Percentiles rank a stretch among this genome's conserved stretches.
Evolutionary conservation across 2,329 filamentous ascomycete genomes (phyloP).

Genomic region (Fusarium chlamydosporum): DNA sequence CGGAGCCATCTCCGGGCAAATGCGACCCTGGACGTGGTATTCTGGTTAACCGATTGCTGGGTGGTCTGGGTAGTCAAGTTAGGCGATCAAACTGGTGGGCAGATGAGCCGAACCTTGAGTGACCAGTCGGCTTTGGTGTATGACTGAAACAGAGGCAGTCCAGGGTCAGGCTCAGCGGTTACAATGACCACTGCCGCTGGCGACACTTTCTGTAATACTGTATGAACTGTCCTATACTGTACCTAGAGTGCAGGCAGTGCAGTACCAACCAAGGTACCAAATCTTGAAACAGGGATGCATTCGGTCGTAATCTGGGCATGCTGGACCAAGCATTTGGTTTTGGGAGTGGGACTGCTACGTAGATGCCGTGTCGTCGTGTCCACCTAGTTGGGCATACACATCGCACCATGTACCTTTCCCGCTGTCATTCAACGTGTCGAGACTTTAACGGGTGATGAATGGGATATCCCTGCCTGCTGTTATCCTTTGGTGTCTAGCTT

Average conservation of each 20-base stretch:
- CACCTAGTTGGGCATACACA: conserved; percentile 30
- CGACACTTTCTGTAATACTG: not conserved
- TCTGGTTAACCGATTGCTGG: conserved; percentile 9
- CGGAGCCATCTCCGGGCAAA: conserved; percentile 26
- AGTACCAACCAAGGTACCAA: too few species aligned
- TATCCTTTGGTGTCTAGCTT: conserved; percentile 14
- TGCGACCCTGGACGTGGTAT: conserved; percentile 26
- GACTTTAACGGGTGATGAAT: conserved; percentile 16
- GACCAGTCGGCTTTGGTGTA: conserved; percentile 14
- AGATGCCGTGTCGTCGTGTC: conserved; percentile 12
- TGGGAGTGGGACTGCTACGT: not conserved
- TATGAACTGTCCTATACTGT: too few species aligned
- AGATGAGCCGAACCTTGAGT: conserved; percentile 13
- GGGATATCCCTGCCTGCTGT: conserved; percentile 4
- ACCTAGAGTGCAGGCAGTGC: too few species aligned
- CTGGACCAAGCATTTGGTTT: conserved; percentile 21
- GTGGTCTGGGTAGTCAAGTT: not conserved
- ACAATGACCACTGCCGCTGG: conserved; percentile 1
- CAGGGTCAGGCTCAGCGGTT: conserved; percentile 13
- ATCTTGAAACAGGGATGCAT: conserved; percentile 34
- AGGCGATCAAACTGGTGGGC: not conserved
- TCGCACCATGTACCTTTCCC: conserved; percentile 20
- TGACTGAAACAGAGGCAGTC: conserved; percentile 33
- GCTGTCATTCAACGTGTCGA: conserved; percentile 20
- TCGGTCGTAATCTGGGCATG: conserved; percentile 23